Evolutionary conservation across 768 basidiomycete species (phyloP), one percentile per base, ranked within the genome.

Genomic region (Naganishia onofrii): DNA sequence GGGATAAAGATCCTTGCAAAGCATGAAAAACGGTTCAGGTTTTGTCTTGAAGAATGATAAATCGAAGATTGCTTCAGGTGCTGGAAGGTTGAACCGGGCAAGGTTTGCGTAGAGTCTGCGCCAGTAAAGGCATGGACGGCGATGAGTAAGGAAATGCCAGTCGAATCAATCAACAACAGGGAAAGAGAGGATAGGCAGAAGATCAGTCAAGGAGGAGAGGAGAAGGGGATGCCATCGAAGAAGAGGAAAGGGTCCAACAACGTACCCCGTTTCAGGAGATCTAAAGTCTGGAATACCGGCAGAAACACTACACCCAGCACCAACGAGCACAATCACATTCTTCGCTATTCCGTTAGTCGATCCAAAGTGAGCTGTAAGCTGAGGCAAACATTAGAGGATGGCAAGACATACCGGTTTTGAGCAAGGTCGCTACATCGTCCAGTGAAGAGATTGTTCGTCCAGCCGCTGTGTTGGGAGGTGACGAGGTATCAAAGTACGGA

Each of bases 41-140:
- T 91, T 90, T 53, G 82, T 77, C 73, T 87, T 84, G 84, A 97
- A 94, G 83, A 88, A 98, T 58, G 84, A 83, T 75, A 98, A 89
- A 74, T 97, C 91, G 75, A 98, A 98, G 34, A 97, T 93, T 0
- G 94, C 94, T 76, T 98, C 94, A 0, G 94, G 93, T 75, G 90
- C 88, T n/a, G 93, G 93, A 19, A 84, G 74, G 48, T 82, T 77
- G 70, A 82, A 78, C 23, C 76, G 74, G 60, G 79, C 74, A 0
- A 84, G 76, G 69, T 83, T 84, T 53, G 75, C 74, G 73, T 83
- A 84, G 21, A 84, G 72, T 0, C 92, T 93, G 42, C 92, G 93
- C n/a, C n/a, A n/a, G n/a, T n/a, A n/a, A n/a, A n/a, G n/a, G n/a
- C n/a, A n/a, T n/a, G n/a, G 28, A 88, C 86, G 0, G 91, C 90